Evolutionary conservation across 2,329 filamentous ascomycete species (phyloP).

Genomic region (Lachnum nothofagi): DNA sequence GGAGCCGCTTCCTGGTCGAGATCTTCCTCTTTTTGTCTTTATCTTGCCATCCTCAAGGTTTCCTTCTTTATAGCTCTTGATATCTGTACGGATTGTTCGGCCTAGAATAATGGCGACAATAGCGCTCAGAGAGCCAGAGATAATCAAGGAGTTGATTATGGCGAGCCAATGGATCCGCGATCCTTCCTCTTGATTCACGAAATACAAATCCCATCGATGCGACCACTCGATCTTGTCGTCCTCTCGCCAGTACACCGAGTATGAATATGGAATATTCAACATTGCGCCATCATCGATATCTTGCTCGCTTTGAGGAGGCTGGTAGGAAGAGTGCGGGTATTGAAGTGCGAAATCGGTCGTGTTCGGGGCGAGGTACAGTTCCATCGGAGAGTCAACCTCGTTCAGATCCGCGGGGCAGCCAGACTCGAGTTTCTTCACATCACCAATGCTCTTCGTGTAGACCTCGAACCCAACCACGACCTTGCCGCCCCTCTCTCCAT

Average conservation of each 20-base stretch:
- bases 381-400: conserved; percentile 58
- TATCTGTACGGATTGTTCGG: conserved; percentile 71
- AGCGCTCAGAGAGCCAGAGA: conserved; percentile 71
- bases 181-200: conserved; percentile 79
- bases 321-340: conserved; percentile 56
- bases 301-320: conserved; percentile 47
- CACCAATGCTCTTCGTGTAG: conserved; percentile 76
- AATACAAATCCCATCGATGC: conserved; percentile 83
- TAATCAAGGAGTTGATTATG: conserved; percentile 80
- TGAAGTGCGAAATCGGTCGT: conserved; percentile 48
- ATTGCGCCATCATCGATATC: conserved; percentile 60
- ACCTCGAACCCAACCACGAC: conserved; percentile 86
- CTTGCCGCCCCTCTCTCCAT: conserved; percentile 66
- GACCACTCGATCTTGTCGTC: conserved; percentile 76
- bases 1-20: conserved; percentile 37
- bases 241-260: conserved; percentile 85
- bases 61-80: conserved; percentile 67
- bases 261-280: conserved; percentile 75
- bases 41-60: conserved; percentile 61
- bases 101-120: conserved; percentile 77
- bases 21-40: conserved; percentile 46
- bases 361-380: conserved; percentile 63
- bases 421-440: conserved; percentile 50
- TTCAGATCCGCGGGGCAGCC: conserved; percentile 67
- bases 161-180: conserved; percentile 82